Conservation (phyloP, 306 rosid genomes). For the Castanea crenata region DNA sequence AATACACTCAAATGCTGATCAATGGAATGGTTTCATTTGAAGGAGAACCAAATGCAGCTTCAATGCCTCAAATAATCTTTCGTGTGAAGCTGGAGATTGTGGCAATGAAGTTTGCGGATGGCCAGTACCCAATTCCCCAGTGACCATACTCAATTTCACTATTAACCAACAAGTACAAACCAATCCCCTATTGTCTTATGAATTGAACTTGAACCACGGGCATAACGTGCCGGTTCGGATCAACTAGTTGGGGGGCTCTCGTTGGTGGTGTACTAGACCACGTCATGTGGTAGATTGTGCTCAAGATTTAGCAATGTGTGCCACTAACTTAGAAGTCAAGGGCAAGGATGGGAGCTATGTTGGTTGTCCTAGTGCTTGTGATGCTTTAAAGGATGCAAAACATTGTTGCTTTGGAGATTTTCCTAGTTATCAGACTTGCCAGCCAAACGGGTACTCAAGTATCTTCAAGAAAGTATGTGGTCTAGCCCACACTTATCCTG, state of each 20-base stretch:
- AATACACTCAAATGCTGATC: constrained; percentile 28
- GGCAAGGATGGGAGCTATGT: constrained; percentile 7
- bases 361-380: constrained; percentile 40
- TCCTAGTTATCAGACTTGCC: no score
- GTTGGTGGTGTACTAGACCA: constrained; percentile 22
- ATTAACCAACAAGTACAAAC: constrained; percentile 7
- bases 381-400: constrained; percentile 10
- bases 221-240: constrained; percentile 24
- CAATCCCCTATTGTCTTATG: constrained; percentile 23
- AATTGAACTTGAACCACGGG: constrained; percentile 39
- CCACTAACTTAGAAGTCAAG: not conserved
- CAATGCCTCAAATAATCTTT: constrained; percentile 14
- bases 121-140: constrained; percentile 22
- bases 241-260: constrained; percentile 26
- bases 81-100: constrained; percentile 29
- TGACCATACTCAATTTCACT: constrained; percentile 22
- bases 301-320: constrained; percentile 9
- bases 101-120: constrained; percentile 14
- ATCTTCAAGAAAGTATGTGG: constrained; percentile 2
- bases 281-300: constrained; percentile 30
- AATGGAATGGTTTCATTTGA: constrained; percentile 19
- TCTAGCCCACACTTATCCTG: constrained; percentile 22
- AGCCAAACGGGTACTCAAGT: no score
- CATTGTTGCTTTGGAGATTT: no score
- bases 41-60: constrained; percentile 9